Evolutionary conservation across 208 protist genomes (phyloP).

Genomic region (Crithidia sp.): DNA sequence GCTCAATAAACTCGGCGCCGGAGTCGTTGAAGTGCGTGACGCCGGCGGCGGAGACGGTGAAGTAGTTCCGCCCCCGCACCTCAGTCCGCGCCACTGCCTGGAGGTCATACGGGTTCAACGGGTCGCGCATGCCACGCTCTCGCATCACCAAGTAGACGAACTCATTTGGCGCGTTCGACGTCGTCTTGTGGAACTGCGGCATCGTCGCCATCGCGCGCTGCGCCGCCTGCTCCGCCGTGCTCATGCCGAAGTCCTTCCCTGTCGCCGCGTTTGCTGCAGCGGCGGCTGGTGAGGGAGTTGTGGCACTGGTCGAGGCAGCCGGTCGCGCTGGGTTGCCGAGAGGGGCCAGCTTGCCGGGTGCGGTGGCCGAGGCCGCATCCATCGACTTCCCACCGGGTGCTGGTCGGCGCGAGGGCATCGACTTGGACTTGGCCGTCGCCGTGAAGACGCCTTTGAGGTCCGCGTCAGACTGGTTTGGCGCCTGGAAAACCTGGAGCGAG

Average conservation of each 20-base stretch:
- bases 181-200: slow-evolving; percentile 75
- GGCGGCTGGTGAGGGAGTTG: background rate
- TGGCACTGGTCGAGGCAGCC: background rate
- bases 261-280: background rate
- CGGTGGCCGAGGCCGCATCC: background rate
- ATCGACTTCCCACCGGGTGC: background rate
- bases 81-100: slow-evolving; percentile 92
- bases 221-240: slow-evolving; percentile 19
- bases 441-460: slow-evolving; percentile 61
- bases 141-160: slow-evolving; percentile 92
- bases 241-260: background rate
- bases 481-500: slow-evolving; percentile 77
- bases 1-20: slow-evolving; percentile 93
- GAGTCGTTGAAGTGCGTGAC: slow-evolving; percentile 94
- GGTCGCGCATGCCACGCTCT: slow-evolving; percentile 78
- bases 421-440: slow-evolving; percentile 23
- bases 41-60: slow-evolving; percentile 93
- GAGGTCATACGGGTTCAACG: slow-evolving; percentile 95
- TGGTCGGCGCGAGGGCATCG: slow-evolving; percentile 8
- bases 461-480: slow-evolving; percentile 54
- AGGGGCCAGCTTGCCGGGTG: slow-evolving; percentile 17
- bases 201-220: slow-evolving; percentile 42
- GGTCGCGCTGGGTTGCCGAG: background rate
- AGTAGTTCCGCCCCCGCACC: slow-evolving; percentile 85
- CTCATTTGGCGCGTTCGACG: slow-evolving; percentile 87